Percentiles rank a stretch among this genome's conserved stretches.
Evolutionary conservation across 2,329 filamentous ascomycete species (phyloP).

Genomic region (Endocalyx cinctus): DNA sequence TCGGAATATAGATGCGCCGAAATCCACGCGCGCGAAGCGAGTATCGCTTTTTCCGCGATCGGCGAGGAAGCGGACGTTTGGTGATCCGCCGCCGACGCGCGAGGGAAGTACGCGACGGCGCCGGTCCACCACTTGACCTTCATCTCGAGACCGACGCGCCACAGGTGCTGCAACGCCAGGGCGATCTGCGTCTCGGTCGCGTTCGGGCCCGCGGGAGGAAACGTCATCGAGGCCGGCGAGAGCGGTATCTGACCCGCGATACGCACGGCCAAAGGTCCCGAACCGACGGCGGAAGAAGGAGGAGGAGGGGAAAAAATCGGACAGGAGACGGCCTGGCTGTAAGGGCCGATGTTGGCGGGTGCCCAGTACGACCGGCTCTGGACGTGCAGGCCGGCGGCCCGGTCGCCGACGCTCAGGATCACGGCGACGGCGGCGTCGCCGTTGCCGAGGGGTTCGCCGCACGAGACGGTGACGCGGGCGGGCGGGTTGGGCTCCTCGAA

Average conservation of each 20-base stretch:
- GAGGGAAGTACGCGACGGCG: conserved; percentile 68
- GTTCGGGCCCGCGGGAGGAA: conserved; percentile 37
- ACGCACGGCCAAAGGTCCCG: conserved; percentile 40
- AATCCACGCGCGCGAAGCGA: conserved; percentile 46
- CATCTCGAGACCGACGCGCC: conserved; percentile 72
- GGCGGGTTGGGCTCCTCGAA: conserved; percentile 80
- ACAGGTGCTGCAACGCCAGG: conserved; percentile 83
- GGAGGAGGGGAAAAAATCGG: conserved; percentile 27
- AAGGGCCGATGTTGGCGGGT: conserved; percentile 94
- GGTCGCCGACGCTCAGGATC: conserved; percentile 30
- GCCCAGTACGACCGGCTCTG: conserved; percentile 96
- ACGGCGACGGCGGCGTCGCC: conserved; percentile 58
- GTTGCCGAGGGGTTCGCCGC: conserved; percentile 49
- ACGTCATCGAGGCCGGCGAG: conserved; percentile 70
- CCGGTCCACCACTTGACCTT: conserved; percentile 70
- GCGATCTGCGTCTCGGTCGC: conserved; percentile 58
- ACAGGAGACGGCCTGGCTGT: conserved; percentile 78
- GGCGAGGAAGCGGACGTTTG: conserved; percentile 11
- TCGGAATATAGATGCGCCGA: conserved; percentile 34
- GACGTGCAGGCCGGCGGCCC: conserved; percentile 65
- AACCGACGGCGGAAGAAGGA: conserved; percentile 6
- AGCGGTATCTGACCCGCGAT: conserved; percentile 92
- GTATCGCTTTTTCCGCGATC: conserved; percentile 23
- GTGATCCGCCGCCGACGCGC: conserved; percentile 13
- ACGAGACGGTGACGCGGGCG: conserved; percentile 76